Base-by-base conservation (phyloP, 2,329 filamentous ascomycete genomes). In the Penicillium aurantiogriseum region DNA sequence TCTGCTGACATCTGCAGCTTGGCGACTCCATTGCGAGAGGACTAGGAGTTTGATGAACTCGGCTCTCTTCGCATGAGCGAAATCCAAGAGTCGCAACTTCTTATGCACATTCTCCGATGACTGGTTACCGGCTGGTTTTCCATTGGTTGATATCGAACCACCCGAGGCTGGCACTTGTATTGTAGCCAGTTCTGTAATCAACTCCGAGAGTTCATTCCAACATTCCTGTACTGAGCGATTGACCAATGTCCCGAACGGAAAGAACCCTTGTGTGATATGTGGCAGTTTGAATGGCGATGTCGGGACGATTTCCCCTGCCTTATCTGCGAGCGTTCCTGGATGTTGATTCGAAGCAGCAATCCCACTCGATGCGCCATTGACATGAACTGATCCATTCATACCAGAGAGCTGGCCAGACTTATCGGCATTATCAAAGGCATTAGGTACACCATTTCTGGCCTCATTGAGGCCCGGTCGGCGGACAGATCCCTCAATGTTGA, bases 21-120 rank as follows among this genome's bases (percentile, higher is more conserved):
- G 88, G 69, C 89, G 84, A 71, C 89, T 90, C 94, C 94, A 99
- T 75, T 94, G 89, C 2, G 89, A 87, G 46, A 99, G 87, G 23
- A 99, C 91, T 21, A 97, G 81, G 8, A 92, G 85, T 77, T 99
- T 97, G 72, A 96, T 91, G 81, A 95, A 97, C 77, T 91, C 91
- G 31, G 88, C 86, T 69, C 96, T 88, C 68, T 89, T 85, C 23
- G 86, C 84, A 71, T 93, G 88, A 9, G 89, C 86, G 76, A 94
- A 96, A 43, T 89, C 85, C 58, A 96, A 76, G 52, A 97, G 74
- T 36, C 81, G 76, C 29, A 85, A 77, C 75, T 96, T 97, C 77
- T 96, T 96, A 33, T 83, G 80, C 13, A 90, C 69, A 68, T 91
- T 93, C 59, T 88, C 85, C 13, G 70, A 61, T 7, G 71, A 71